phyloP scores from a whole-genome alignment of 257 asterid species.

The Gardenia jasminoides region DNA sequence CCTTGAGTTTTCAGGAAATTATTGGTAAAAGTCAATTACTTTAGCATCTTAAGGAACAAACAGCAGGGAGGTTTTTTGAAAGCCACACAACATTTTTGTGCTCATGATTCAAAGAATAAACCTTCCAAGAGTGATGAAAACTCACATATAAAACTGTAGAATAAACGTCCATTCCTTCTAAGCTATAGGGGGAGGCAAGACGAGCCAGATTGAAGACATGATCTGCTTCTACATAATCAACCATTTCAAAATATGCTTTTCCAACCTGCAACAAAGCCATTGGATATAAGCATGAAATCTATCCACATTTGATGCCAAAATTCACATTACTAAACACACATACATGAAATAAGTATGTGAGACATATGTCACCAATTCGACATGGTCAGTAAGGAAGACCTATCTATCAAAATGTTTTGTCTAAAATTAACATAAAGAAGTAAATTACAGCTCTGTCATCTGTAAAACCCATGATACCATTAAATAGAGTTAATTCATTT shows the following conservation, averaged over 20 bases:
- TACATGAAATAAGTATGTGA: not conserved
- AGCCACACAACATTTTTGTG: constrained; percentile 15
- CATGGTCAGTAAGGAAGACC: not conserved
- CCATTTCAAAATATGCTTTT: constrained; percentile 83
- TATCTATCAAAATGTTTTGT: not conserved
- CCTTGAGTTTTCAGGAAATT: not conserved
- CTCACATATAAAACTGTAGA: constrained; percentile 94
- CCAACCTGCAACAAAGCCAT: constrained; percentile 61
- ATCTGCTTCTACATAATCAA: constrained; percentile 93
- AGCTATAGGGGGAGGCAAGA: constrained; percentile 70
- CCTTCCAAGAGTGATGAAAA: constrained; percentile 21
- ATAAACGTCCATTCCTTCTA: constrained; percentile 94
- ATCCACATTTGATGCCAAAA: not conserved
- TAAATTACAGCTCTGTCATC: not conserved
- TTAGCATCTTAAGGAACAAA: constrained; percentile 2
- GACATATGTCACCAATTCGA: not conserved
- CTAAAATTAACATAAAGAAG: not conserved
- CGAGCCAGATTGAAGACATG: constrained; percentile 89
- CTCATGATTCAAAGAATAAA: constrained; percentile 9
- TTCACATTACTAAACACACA: not conserved
- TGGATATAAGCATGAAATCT: not conserved
- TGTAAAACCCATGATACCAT: not conserved
- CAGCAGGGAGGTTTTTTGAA: not conserved
- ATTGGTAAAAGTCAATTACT: not conserved
- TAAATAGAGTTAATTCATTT: no score